Percentiles rank a stretch among this genome's conserved stretches.
phyloP scores from a whole-genome alignment of 352 stramenopile genomes.

The Phytophthora sp. region DNA sequence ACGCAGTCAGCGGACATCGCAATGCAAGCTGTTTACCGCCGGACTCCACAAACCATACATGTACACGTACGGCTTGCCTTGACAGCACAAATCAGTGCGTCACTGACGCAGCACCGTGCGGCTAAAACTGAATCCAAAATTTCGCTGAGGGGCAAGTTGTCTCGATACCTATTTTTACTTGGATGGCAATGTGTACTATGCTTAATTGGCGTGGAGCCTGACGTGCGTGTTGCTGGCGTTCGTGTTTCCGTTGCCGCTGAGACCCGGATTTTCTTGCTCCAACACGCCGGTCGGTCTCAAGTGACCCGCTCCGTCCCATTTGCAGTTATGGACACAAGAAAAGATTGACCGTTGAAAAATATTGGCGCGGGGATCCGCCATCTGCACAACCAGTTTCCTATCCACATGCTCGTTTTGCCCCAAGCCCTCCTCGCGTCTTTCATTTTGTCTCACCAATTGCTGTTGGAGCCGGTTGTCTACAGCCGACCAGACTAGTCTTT shows the following conservation, averaged over 20 bases:
- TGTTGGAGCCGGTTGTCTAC: conserved; percentile 25
- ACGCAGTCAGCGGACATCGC: too few species aligned
- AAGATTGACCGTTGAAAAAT: conserved; percentile 23
- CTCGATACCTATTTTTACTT: neutral
- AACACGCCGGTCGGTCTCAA: too few species aligned
- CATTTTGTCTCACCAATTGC: conserved; percentile 32
- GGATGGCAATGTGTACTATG: neutral
- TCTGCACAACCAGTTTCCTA: conserved; percentile 11
- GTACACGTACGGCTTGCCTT: neutral
- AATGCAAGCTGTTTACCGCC: too few species aligned
- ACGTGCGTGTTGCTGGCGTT: neutral
- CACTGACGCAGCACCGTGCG: too few species aligned
- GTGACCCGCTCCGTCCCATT: conserved; percentile 26
- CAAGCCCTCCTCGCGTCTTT: conserved; percentile 29
- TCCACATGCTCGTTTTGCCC: conserved; percentile 29
- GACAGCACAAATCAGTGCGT: neutral
- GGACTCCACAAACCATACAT: too few species aligned
- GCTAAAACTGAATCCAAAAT: neutral
- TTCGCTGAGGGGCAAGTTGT: neutral
- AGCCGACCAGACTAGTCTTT: conserved; percentile 12
- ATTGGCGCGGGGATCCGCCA: too few species aligned
- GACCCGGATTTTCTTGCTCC: too few species aligned
- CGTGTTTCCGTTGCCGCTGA: too few species aligned
- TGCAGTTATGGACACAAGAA: conserved; percentile 17
- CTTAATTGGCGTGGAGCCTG: neutral